Base-by-base conservation (phyloP, 2,329 filamentous ascomycete species). In the Tolypocladium ophioglossoides region DNA sequence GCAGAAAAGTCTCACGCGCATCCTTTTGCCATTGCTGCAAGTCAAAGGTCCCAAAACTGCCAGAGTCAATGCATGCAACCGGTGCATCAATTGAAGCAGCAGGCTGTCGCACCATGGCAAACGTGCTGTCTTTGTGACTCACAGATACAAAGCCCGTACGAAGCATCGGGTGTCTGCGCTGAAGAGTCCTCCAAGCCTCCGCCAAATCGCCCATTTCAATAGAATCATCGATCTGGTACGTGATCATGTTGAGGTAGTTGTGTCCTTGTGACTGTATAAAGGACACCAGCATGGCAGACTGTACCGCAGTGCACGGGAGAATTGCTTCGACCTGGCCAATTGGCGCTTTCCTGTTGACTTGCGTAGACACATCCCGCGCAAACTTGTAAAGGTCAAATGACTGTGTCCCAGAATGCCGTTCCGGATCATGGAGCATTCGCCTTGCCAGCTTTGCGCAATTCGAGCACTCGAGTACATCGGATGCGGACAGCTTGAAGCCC, bases 271-370 rank as follows among this genome's bases (percentile, higher is more conserved):
- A 89, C 52, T 83, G 78, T 20, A 87, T 64, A 58, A 87, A 95
- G 20, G 89, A 83, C 0, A 84, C 84, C 51, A 96, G 66, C 79
- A 96, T 91, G 0, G 88, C 89, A 50, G 81, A 79, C 62, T 96
- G 91, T 0, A 91, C 74, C 0, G 86, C 77, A 0, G 91, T 95
- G 65, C 89, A 95, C 0, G 91, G 91, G 1, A 87, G 74, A 4
- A 94, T 64, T 1, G 76, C 71, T 58, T 86, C 78, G 1, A 89
- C 59, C 0, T 69, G 14, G 24, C 54, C 50, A n/a, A 51, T 24
- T 4, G 59, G 55, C 4, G 64, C 27, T 16, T n/a, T 60, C 12
- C 51, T 46, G 12, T 54, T 52, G 0, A 77, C 51, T 4, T 72
- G 61, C 1, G 51, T 34, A 2, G 56, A 58, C 2, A 75, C 61